Conservation (phyloP, 495 filamentous ascomycete genomes). For the Penicillium cinerascens region DNA sequence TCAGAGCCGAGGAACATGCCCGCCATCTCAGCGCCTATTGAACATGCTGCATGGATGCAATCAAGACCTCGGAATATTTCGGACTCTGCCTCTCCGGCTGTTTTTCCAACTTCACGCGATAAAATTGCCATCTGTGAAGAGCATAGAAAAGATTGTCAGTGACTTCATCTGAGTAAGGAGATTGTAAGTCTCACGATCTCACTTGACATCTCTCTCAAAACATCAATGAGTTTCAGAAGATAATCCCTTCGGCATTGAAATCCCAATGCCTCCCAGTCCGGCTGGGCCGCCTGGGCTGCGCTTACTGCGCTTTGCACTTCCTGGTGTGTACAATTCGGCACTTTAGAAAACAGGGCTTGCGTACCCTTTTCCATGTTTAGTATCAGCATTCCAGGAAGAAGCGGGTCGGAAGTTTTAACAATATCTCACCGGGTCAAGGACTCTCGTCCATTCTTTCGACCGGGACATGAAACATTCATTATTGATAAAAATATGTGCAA, state of each 20-base stretch:
- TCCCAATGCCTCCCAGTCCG: conserved; percentile 17
- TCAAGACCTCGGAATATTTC: conserved; percentile 27
- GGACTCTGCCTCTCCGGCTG: conserved; percentile 25
- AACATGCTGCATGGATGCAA: conserved; percentile 28
- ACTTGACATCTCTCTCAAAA: conserved; percentile 19
- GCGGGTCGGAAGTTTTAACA: background rate
- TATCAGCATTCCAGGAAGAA: background rate
- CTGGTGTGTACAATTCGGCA: conserved; percentile 17
- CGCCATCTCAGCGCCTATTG: conserved; percentile 25
- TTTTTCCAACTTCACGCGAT: conserved; percentile 26
- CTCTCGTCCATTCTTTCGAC: conserved; percentile 23
- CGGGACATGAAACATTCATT: conserved; percentile 22
- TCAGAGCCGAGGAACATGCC: conserved; percentile 27
- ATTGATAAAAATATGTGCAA: conserved; percentile 24
- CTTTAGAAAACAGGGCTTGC: conserved; percentile 20
- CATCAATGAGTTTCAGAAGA: conserved; percentile 19
- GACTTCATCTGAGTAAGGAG: background rate
- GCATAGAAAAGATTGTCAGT: background rate
- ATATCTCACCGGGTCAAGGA: conserved; percentile 22
- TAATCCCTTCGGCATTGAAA: conserved; percentile 21
- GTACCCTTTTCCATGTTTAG: conserved; percentile 9
- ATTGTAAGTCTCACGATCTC: conserved; percentile 14
- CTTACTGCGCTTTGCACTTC: conserved; percentile 26
- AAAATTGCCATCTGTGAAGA: conserved; percentile 7
- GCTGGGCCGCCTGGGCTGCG: conserved; percentile 21